phyloP scores from a whole-genome alignment of 768 basidiomycete genomes.

The Pisolithus microcarpus region DNA sequence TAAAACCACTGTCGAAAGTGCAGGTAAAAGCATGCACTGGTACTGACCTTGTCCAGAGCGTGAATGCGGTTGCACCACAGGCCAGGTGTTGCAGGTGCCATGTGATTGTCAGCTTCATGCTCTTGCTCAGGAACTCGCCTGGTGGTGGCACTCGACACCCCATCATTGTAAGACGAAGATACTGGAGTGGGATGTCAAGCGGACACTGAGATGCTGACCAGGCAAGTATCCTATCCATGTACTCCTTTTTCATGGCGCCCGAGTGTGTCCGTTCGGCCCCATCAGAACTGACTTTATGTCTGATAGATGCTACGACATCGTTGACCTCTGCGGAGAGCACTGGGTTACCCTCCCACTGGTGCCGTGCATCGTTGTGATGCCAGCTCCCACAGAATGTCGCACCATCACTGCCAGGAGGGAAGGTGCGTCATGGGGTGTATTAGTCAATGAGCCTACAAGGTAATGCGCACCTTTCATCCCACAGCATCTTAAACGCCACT shows the following conservation, averaged over 20 bases:
- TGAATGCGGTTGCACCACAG: no score
- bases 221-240: background rate
- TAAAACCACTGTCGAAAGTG: background rate
- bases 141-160: background rate
- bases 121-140: background rate
- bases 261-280: constrained; percentile 22
- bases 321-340: constrained; percentile 18
- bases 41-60: no score
- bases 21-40: no score
- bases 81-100: background rate
- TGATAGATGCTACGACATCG: constrained; percentile 19
- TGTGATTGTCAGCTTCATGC: background rate
- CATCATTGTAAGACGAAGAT: background rate
- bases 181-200: background rate
- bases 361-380: constrained; percentile 14
- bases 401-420: constrained; percentile 8
- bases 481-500: background rate
- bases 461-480: background rate
- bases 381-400: constrained; percentile 24
- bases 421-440: no score
- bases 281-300: constrained; percentile 13
- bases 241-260: constrained; percentile 13
- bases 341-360: constrained; percentile 23
- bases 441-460: no score
- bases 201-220: background rate